Base-by-base conservation (phyloP, 2,329 filamentous ascomycete species). In the Arthrocladium fulminans region DNA sequence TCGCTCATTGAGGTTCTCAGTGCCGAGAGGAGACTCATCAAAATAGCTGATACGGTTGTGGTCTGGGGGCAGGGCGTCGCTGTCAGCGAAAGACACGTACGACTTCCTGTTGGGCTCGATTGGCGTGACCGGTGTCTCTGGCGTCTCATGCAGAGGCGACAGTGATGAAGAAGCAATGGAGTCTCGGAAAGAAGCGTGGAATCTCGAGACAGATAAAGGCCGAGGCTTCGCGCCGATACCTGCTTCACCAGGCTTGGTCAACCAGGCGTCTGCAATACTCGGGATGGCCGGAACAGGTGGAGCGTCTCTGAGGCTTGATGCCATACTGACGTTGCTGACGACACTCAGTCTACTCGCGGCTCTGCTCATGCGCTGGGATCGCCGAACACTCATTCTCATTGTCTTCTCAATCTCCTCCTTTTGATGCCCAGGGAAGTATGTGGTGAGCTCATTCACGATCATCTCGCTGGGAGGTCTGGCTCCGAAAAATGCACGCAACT, bases 361-460 rank as follows among this genome's bases (percentile, higher is more conserved):
- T 64, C 87, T 86, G 70, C 90, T 97, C 54, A 97, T 75, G 46
- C 92, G 84, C 46, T 86, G 87, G 34, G 90, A 97, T 57, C 92
- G 80, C 57, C 90, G 80, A 66, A 96, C 84, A 0, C 90, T 96
- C 67, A 96, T 79, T 42, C 92, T 85, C 54, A 95, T 89, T 0
- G 92, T 97, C 58, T 88, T 85, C 65, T 97, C 92, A 63, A 98
- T 96, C 59, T 94, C 88, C 63, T 95, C 89, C 48, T 87, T 83
- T 43, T 89, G 82, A 60, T 97, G 90, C 61, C 94, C 88, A 0
- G 92, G 92, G 74, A 98, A 98, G 72, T 97, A 98, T 0, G 89
- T 94, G 1, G 88, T 92, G 51, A 98, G 73, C 63, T 98, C 92
- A 19, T 92, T 94, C 22, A 90, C 90, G 62, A 98, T 98, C 63